Evolutionary conservation across 2,329 filamentous ascomycete genomes (phyloP).

Genomic region (Calonectria ilicicola): DNA sequence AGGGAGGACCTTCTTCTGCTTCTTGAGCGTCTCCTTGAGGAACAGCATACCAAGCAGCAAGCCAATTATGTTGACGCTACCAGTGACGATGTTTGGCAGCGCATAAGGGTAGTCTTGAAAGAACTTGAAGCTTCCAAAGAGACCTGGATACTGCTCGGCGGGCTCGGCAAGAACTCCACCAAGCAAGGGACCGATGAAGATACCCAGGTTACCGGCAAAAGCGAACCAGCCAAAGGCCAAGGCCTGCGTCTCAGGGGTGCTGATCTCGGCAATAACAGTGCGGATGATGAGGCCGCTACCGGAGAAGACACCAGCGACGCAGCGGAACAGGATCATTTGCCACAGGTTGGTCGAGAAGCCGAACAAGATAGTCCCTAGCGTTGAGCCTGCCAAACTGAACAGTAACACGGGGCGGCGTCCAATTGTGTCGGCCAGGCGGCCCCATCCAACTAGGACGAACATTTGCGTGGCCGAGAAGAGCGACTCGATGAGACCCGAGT

Average conservation of each 20-base stretch:
- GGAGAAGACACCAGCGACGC: conserved; percentile 78
- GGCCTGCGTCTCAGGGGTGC: conserved; percentile 77
- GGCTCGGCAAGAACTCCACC: conserved; percentile 79
- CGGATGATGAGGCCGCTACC: conserved; percentile 81
- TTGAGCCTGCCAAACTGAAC: conserved; percentile 73
- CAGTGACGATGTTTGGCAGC: conserved; percentile 65
- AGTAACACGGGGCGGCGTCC: conserved; percentile 82
- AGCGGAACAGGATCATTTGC: conserved; percentile 82
- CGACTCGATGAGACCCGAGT: conserved; percentile 79
- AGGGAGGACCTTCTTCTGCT: conserved; percentile 22
- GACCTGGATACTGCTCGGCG: conserved; percentile 68
- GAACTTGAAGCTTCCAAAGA: conserved; percentile 61
- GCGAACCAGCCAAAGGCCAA: conserved; percentile 82
- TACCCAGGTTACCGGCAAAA: conserved; percentile 79
- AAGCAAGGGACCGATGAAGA: conserved; percentile 77
- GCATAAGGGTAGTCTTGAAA: conserved; percentile 66
- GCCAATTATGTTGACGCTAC: conserved; percentile 66
- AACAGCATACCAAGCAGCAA: conserved; percentile 63
- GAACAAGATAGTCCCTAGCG: conserved; percentile 72
- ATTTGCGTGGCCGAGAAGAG: conserved; percentile 83
- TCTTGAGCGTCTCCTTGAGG: conserved; percentile 71
- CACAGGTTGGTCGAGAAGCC: conserved; percentile 74
- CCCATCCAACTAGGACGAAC: conserved; percentile 82
- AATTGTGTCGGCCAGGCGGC: conserved; percentile 69
- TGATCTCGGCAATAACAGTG: conserved; percentile 82